phyloP scores from a whole-genome alignment of 108 stramenopile species.

The Discostella pseudostelligera region DNA sequence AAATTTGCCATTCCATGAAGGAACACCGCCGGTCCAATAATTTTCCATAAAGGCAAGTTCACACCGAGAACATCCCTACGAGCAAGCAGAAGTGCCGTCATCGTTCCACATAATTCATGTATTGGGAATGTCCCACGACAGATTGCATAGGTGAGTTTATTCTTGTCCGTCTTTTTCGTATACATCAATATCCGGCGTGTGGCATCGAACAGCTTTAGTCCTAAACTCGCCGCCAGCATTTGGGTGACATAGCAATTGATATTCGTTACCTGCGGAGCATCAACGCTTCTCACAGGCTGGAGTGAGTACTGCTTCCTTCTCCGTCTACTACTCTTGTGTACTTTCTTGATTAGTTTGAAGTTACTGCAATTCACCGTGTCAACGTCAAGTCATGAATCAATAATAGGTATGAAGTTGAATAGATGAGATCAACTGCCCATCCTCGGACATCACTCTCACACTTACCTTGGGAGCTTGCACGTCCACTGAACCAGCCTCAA shows the following conservation, averaged over 20 bases:
- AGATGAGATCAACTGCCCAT: not conserved
- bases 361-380: slow-evolving; percentile 44
- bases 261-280: slow-evolving; percentile 59
- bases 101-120: slow-evolving; percentile 92
- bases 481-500: slow-evolving; percentile 69
- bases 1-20: slow-evolving; percentile 93
- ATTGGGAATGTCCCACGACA: slow-evolving; percentile 91
- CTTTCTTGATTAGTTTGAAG: slow-evolving; percentile 55
- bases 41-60: slow-evolving; percentile 65
- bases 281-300: slow-evolving; percentile 32
- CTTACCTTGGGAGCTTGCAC: slow-evolving; percentile 47
- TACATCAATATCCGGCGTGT: slow-evolving; percentile 84
- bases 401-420: not conserved
- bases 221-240: slow-evolving; percentile 80
- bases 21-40: slow-evolving; percentile 75
- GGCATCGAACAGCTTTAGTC: slow-evolving; percentile 75
- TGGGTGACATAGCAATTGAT: slow-evolving; percentile 79
- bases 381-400: not conserved
- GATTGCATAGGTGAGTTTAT: slow-evolving; percentile 78
- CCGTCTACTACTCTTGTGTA: slow-evolving; percentile 47
- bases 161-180: slow-evolving; percentile 62
- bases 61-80: slow-evolving; percentile 82
- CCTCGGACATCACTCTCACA: not conserved
- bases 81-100: slow-evolving; percentile 89
- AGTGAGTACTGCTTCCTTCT: slow-evolving; percentile 28